Percentiles rank a stretch among this genome's conserved stretches.
These are phyloP conservation scores for Calocybe gambosa DNA, from an alignment of 1,284 basidiomycete species.

Conservation along the genomic window DNA sequence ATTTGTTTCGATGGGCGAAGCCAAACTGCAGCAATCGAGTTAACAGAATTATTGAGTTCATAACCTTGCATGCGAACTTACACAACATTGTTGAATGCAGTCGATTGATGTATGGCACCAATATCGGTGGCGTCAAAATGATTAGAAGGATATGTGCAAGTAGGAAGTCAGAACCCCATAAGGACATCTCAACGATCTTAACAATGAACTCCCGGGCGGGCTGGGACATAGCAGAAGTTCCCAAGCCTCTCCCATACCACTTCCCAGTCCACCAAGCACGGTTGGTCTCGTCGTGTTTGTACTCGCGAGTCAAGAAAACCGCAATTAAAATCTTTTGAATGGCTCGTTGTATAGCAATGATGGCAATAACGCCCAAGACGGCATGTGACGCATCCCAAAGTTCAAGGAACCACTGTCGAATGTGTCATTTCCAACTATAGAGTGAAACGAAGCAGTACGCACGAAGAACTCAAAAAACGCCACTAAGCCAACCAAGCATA, in stretches of 20 bases:
- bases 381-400: constrained; percentile 95
- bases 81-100: constrained; percentile 88
- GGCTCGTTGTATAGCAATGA: constrained; percentile 84
- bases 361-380: constrained; percentile 81
- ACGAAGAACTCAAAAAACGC: constrained; percentile 95
- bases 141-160: constrained; percentile 80
- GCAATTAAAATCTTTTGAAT: constrained; percentile 92
- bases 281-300: constrained; percentile 96
- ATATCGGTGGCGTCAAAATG: constrained; percentile 75
- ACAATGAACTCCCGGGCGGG: constrained; percentile 94
- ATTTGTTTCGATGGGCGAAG: constrained; percentile 90
- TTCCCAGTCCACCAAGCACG: constrained; percentile 99
- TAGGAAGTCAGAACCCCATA: constrained; percentile 90
- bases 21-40: constrained; percentile 57
- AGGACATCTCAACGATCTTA: constrained; percentile 94
- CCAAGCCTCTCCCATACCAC: constrained; percentile 92
- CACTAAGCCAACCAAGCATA: constrained; percentile 75
- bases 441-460: constrained; percentile 29
- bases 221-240: constrained; percentile 80
- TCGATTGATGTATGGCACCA: constrained; percentile 85
- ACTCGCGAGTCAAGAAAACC: constrained; percentile 89
- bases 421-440: constrained; percentile 15
- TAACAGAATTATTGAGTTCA: constrained; percentile 15
- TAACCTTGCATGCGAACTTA: constrained; percentile 34
- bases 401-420: constrained; percentile 86